These are phyloP conservation scores for Onygenales sp. DNA, from an alignment of 2,329 filamentous ascomycete genomes.

Conservation along the genomic window DNA sequence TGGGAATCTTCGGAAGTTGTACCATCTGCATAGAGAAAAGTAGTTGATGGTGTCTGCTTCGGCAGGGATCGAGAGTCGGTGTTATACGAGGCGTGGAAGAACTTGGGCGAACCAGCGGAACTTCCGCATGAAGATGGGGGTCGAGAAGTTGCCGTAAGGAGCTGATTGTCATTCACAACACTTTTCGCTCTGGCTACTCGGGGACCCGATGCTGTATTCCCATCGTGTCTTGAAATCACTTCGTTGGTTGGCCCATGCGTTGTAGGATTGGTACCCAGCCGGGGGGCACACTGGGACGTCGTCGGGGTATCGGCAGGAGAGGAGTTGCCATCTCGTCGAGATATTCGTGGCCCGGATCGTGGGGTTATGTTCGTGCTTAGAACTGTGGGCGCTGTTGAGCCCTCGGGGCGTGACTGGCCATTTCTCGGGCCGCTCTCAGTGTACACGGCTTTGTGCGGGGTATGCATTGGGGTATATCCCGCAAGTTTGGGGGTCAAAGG, in stretches of 20 bases:
- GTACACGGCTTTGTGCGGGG: slow-evolving; percentile 24
- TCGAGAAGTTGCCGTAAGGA: slow-evolving; percentile 17
- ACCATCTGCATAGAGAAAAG: slow-evolving; percentile 31
- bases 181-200: slow-evolving; percentile 29
- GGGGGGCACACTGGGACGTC: slow-evolving; percentile 18
- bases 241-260: slow-evolving; percentile 5
- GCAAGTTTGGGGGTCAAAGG: slow-evolving; percentile 54
- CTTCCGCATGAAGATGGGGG: slow-evolving; percentile 27
- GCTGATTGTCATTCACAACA: slow-evolving; percentile 26
- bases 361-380: slow-evolving; percentile 66
- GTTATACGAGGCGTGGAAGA: slow-evolving; percentile 67
- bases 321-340: slow-evolving; percentile 58
- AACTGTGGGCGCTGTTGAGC: slow-evolving; percentile 45
- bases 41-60: slow-evolving; percentile 15
- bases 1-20: slow-evolving; percentile 20
- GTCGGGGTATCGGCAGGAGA: slow-evolving; percentile 51
- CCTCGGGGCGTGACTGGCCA: slow-evolving; percentile 36
- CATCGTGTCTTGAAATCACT: slow-evolving; percentile 20
- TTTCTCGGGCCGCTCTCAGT: slow-evolving; percentile 23
- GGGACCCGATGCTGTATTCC: slow-evolving; percentile 20
- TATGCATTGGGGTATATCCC: slow-evolving; percentile 18
- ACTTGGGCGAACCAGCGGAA: slow-evolving; percentile 48
- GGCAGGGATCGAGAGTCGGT: slow-evolving; percentile 14
- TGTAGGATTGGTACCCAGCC: slow-evolving; percentile 10
- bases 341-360: slow-evolving; percentile 64